phyloP scores from a whole-genome alignment of 495 filamentous ascomycete genomes.

The Apiosordaria backusii region DNA sequence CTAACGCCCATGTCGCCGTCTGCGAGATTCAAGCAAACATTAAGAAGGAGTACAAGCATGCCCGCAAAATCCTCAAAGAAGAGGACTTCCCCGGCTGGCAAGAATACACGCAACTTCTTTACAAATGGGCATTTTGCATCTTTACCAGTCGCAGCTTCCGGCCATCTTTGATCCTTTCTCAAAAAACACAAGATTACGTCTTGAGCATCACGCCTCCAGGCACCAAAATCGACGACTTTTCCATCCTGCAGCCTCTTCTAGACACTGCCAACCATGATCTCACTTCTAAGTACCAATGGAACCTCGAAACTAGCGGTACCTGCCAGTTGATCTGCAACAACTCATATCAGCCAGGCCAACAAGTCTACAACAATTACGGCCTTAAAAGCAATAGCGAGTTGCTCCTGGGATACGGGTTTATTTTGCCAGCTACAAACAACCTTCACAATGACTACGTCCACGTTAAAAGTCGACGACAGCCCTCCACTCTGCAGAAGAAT shows the following conservation, averaged over 20 bases:
- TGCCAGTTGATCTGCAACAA: constrained; percentile 34
- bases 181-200: constrained; percentile 13
- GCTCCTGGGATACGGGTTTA: constrained; percentile 52
- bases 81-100: constrained; percentile 26
- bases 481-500: not conserved
- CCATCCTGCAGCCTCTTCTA: constrained; percentile 49
- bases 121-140: constrained; percentile 54
- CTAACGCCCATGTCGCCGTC: constrained; percentile 47
- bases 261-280: constrained; percentile 53
- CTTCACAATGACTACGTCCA: constrained; percentile 52
- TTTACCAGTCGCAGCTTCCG: constrained; percentile 54
- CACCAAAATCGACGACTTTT: constrained; percentile 45
- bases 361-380: constrained; percentile 56
- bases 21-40: constrained; percentile 42
- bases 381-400: constrained; percentile 52
- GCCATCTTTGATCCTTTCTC: constrained; percentile 41
- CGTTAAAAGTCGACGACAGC: constrained; percentile 35
- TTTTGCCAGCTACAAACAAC: constrained; percentile 35
- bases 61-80: constrained; percentile 38
- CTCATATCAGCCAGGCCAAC: constrained; percentile 30
- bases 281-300: constrained; percentile 43
- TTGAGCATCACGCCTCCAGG: constrained; percentile 17
- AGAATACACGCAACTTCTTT: constrained; percentile 43
- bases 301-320: constrained; percentile 24
- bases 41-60: constrained; percentile 43